Evolutionary conservation across 108 stramenopile species (phyloP), one percentile per base, ranked within the genome.

Genomic region (Bacterosira constricta): DNA sequence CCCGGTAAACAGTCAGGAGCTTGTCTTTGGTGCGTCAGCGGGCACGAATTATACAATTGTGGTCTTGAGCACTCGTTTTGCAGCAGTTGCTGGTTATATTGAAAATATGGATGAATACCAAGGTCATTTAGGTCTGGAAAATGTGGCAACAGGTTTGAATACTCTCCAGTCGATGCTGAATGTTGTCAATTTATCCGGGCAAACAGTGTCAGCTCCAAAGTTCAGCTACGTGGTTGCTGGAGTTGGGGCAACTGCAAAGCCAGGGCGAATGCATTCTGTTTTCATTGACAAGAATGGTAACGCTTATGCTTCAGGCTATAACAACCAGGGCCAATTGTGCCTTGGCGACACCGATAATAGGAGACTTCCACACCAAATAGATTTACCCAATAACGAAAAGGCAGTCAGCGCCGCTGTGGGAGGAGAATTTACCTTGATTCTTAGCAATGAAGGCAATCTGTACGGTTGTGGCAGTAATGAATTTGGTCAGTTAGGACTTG

Each of bases 401-500:
- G 72, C 72, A 34, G 62, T 65, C 32, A 42, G 34, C 46, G 72
- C 54, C 38, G 72, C 72, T 27, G 63, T 65, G 15, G 72, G 72
- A 6, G 72, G 72, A 9, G 72, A 73, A 11, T 73, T 73, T 27
- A 73, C 72, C 15, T 20, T 73, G 20, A 73, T 73, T 27, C 53
- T 73, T 13, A 50, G 53, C 12, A 39, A 36, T 10, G 37, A 34
- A 26, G 72, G 72, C 26, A 63, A 55, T 15, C 35, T 73, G 9
- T 73, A 73, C 30, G 72, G 72, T 8, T 73, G 72, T 47, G 72
- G 72, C 21, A 73, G 63, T 29, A 73, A 73, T 18, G 72, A 64
- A 42, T 6, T 36, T 2, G 72, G 72, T 4, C 72, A 73, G 63
- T 39, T 73, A 21, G 72, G 72, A 37, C 27, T 73, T 21, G 63